Conservation (phyloP, 75 land plant genomes). For the Selaginella tamariscina region DNA sequence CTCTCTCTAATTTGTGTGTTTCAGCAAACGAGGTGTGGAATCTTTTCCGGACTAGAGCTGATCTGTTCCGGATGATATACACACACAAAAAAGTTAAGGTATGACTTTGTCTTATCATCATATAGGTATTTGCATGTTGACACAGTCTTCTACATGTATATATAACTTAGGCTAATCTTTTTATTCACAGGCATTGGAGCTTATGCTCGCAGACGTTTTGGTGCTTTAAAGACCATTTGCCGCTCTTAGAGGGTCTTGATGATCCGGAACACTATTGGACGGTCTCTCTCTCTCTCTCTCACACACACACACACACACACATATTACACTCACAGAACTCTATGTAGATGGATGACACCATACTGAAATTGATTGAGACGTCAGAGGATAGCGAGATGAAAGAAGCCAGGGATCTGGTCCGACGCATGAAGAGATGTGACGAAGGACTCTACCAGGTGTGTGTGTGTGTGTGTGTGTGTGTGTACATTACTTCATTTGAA, state of each 20-base stretch:
- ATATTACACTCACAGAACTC: not conserved
- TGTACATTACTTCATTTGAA: not conserved
- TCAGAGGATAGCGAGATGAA: slow-evolving; percentile 42
- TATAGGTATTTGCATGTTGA: too few relatives aligned
- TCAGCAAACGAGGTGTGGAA: slow-evolving; percentile 62
- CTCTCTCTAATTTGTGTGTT: not conserved
- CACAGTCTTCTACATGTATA: not conserved
- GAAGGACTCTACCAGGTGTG: slow-evolving; percentile 76
- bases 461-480: not conserved
- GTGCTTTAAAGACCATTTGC: slow-evolving; percentile 57
- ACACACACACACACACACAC: not conserved
- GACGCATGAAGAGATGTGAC: slow-evolving; percentile 55
- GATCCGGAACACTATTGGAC: slow-evolving; percentile 82
- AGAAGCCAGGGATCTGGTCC: slow-evolving; percentile 56
- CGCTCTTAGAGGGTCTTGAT: slow-evolving; percentile 36
- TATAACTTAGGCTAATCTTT: not conserved
- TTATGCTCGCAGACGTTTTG: slow-evolving; percentile 87
- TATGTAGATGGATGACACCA: slow-evolving; percentile 74
- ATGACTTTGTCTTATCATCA: not conserved
- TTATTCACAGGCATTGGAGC: slow-evolving; percentile 69
- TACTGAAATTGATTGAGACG: slow-evolving; percentile 74
- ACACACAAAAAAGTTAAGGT: slow-evolving; percentile 97
- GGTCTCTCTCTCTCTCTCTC: slow-evolving; percentile 28
- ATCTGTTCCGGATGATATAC: slow-evolving; percentile 72
- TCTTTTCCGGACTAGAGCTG: slow-evolving; percentile 76